Conservation (phyloP, 148 eudicot species). For the Diospyros kaki region DNA sequence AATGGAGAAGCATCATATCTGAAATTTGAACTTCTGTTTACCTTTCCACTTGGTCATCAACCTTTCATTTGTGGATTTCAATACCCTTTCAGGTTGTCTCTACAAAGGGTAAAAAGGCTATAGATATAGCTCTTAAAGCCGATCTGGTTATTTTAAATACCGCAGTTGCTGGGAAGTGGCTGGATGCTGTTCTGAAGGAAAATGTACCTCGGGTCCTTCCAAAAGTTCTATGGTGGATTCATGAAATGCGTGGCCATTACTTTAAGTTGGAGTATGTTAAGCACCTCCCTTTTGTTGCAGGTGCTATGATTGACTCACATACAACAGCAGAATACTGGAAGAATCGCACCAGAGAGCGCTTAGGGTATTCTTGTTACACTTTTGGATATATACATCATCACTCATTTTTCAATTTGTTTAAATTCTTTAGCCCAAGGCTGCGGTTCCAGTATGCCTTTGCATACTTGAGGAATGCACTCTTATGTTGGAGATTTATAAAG, state of each 20-base stretch:
- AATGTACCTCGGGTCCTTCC: constrained; percentile 76
- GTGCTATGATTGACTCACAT: constrained; percentile 95
- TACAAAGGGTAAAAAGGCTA: constrained; percentile 78
- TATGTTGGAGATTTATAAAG: too few relatives aligned
- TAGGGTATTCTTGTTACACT: constrained; percentile 45
- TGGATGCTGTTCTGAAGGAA: constrained; percentile 82
- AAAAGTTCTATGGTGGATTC: constrained; percentile 97
- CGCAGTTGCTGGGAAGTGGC: constrained; percentile 97
- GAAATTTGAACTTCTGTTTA: not conserved
- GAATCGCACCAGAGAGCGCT: constrained; percentile 76
- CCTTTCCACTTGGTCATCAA: not conserved
- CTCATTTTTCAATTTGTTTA: not conserved
- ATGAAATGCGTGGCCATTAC: constrained; percentile 98
- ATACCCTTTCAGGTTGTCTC: constrained; percentile 45
- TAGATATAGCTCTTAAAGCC: constrained; percentile 80
- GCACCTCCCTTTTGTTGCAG: constrained; percentile 91
- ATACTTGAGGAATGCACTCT: too few relatives aligned
- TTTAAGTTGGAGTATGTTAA: constrained; percentile 86
- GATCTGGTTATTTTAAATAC: constrained; percentile 84
- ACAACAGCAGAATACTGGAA: constrained; percentile 88
- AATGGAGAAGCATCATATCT: not conserved
- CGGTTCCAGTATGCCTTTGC: too few relatives aligned
- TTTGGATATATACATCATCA: not conserved
- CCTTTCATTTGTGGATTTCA: not conserved
- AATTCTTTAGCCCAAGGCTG: not conserved